Evolutionary conservation across 2,329 filamentous ascomycete genomes (phyloP), one percentile per base, ranked within the genome.

Genomic region (Pseudovirgaria hyperparasitica): DNA sequence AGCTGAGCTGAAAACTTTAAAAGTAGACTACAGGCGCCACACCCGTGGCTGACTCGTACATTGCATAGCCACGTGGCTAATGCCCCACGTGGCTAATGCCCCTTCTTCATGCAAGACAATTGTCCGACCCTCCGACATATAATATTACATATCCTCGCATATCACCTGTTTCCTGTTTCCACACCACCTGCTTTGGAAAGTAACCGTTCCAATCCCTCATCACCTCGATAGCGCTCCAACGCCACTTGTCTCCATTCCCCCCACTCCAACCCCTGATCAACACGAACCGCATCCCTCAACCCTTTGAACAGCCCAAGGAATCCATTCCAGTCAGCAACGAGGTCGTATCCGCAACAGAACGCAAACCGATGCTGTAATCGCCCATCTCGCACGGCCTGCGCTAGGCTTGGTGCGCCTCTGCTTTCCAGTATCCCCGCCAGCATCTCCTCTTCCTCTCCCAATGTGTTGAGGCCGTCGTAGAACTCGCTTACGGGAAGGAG

Each of bases 261-360:
- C 56, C 56, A 60, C 19, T 50, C 41, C 26, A 61, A 31, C 6
- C 44, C 46, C 4, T 26, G 34, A 25, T 57, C 52, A 9, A 51
- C 42, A 6, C 40, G 40, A 7, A 53, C 22, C 10, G 49, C 50
- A 6, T 50, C 42, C 25, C 53, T 41, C 26, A 62, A 51, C 4
- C 54, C 58, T 27, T 36, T 39, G 32, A 60, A 62, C 23, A 59
- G 48, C 9, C 54, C 53, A 8, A 56, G 38, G 29, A 60, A 62
- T 9, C 57, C 54, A 8, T 55, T 42, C 57, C 55, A 61, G 37
- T 62, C 56, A 11, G 25, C 37, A 15, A n/a, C n/a, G n/a, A 58
- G 47, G 37, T 60, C 44, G 31, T 59, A 59, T 9, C 54, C 53
- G 26, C 52, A 58, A 39, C 56, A 62, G 36, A 62, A 61, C 25